Conservation (phyloP, 768 basidiomycete genomes). For the Filobasidium floriforme region DNA sequence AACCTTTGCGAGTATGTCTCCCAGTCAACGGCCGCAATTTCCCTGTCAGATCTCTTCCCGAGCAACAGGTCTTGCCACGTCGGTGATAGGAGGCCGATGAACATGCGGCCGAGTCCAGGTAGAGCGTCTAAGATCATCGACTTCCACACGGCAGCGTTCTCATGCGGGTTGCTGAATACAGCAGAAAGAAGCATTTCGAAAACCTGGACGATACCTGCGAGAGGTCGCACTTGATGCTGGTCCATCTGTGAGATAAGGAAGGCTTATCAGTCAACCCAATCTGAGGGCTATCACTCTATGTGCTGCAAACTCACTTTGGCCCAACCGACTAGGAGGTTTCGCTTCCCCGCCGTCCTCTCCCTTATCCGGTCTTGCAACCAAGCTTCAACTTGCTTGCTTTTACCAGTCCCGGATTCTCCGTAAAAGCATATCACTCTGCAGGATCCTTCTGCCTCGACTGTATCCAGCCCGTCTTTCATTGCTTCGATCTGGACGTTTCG, state of each 20-base stretch:
- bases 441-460: slow-evolving; percentile 7
- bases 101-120: slow-evolving; percentile 27
- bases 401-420: slow-evolving; percentile 16
- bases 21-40: slow-evolving; percentile 17
- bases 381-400: slow-evolving; percentile 14
- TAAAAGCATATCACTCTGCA: slow-evolving; percentile 13
- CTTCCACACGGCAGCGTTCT: slow-evolving; percentile 30
- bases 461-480: slow-evolving; percentile 4
- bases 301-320: slow-evolving; percentile 8
- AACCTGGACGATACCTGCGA: slow-evolving; percentile 45
- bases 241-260: slow-evolving; percentile 49
- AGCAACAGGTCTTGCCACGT: slow-evolving; percentile 26
- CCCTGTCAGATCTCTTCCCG: slow-evolving; percentile 5
- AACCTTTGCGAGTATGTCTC: slow-evolving; percentile 15
- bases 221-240: slow-evolving; percentile 58
- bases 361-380: slow-evolving; percentile 11
- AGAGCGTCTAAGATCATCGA: slow-evolving; percentile 28
- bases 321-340: slow-evolving; percentile 14
- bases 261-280: slow-evolving; percentile 13
- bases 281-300: not conserved
- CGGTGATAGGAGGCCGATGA: slow-evolving; percentile 26
- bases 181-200: slow-evolving; percentile 33
- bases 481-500: not conserved
- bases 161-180: slow-evolving; percentile 35
- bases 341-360: slow-evolving; percentile 6